These are phyloP conservation scores for Xerocomus brunneocitrinus DNA, from an alignment of 768 basidiomycete species.

Conservation along the genomic window DNA sequence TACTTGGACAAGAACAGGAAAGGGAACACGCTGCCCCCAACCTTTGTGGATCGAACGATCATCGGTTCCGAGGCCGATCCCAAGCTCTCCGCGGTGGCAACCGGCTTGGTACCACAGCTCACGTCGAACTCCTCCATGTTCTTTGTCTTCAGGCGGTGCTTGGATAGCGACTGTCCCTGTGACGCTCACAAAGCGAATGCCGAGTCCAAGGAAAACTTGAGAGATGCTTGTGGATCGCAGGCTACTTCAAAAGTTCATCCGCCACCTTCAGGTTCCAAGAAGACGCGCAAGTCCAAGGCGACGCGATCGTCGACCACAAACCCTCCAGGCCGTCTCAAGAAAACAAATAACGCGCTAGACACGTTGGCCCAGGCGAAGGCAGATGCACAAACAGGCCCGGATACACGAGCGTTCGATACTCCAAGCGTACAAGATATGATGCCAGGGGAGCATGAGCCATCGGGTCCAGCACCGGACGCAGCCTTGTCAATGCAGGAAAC, in stretches of 20 bases:
- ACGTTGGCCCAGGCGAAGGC: background rate
- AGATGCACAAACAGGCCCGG: background rate
- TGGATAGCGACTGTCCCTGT: conserved; percentile 13
- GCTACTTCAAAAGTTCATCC: background rate
- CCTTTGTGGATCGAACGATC: background rate
- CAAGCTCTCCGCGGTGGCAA: background rate
- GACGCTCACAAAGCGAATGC: conserved; percentile 2
- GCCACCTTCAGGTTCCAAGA: background rate
- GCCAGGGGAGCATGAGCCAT: background rate
- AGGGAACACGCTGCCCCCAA: background rate
- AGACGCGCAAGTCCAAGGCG: background rate
- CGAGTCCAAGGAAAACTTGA: background rate
- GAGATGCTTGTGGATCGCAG: background rate
- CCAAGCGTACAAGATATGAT: background rate
- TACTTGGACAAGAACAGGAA: background rate
- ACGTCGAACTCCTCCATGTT: conserved; percentile 2
- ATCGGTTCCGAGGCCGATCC: background rate
- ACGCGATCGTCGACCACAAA: background rate
- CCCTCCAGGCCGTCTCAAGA: background rate
- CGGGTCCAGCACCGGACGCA: background rate
- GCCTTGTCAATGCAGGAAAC: background rate
- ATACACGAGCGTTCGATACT: background rate
- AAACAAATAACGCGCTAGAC: background rate
- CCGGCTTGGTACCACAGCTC: background rate
- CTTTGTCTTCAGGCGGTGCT: conserved; percentile 8